Conservation (phyloP, 2,329 filamentous ascomycete genomes). For the Colletotrichum chlorophyti region DNA sequence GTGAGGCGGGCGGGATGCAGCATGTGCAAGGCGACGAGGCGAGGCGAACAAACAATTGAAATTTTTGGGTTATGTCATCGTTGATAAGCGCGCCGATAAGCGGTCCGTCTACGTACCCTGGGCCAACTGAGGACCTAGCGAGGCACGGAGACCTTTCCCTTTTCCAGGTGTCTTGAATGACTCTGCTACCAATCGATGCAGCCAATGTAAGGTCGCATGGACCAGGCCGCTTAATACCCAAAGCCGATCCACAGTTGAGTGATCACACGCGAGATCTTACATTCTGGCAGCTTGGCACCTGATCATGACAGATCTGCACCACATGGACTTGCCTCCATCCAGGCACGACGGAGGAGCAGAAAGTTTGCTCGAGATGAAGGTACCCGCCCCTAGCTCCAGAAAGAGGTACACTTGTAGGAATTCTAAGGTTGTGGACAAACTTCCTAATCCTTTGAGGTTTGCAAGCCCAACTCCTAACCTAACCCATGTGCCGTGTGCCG, state of each 20-base stretch:
- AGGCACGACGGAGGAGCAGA: background rate
- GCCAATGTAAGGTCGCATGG: too few relatives aligned
- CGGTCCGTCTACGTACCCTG: too few relatives aligned
- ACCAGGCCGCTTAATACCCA: background rate
- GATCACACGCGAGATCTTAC: conserved; percentile 23
- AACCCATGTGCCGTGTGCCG: too few relatives aligned
- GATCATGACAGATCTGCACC: conserved; percentile 16
- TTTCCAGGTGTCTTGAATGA: too few relatives aligned
- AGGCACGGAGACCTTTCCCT: too few relatives aligned
- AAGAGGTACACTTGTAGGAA: background rate
- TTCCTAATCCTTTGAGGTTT: too few relatives aligned
- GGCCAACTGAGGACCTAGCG: too few relatives aligned
- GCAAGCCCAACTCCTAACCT: too few relatives aligned
- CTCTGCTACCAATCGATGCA: too few relatives aligned
- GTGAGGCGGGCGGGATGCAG: background rate
- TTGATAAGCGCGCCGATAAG: conserved; percentile 9
- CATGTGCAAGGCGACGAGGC: background rate
- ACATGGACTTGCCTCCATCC: conserved; percentile 11
- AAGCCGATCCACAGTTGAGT: conserved; percentile 14
- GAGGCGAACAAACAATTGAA: background rate
- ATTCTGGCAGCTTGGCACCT: conserved; percentile 27
- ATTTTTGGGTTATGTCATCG: conserved; percentile 20
- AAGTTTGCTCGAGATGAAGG: conserved; percentile 3
- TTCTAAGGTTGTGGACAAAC: too few relatives aligned
- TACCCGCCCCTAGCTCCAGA: too few relatives aligned